Evolutionary conservation across 2,329 filamentous ascomycete genomes (phyloP), one percentile per base, ranked within the genome.

Genomic region (Beauveria australis): DNA sequence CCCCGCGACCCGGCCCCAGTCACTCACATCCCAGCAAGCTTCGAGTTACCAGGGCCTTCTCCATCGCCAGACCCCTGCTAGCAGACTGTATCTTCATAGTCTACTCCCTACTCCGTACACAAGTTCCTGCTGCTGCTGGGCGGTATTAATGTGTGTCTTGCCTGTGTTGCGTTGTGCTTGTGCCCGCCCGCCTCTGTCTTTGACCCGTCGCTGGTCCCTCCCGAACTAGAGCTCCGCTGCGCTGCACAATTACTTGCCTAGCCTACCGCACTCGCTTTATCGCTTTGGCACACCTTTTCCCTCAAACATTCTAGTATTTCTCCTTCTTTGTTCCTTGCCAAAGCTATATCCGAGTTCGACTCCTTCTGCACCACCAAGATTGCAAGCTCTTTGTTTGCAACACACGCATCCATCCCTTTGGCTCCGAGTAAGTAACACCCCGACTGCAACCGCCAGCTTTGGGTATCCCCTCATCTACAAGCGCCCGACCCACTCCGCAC

Each of bases 1-100:
- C 67, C 69, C 69, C 67, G 26, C 47, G 52, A 54, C 46, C 33
- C 55, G 33, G 40, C 49, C 57, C 48, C 49, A 28, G 26, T 59
- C 49, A 40, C 28, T 59, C 40, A 47, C 57, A 46, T 49, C 56
- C 56, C 28, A 28, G 56, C 56, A 59, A 47, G 40, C 8, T 53
- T 49, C 30, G 14, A 14, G 33, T 37, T 37, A 59, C 48, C 48
- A 48, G 24, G 24, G 41, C n/a, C 22, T 60, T 60, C 51, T 55
- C 59, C 59, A 54, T 55, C 51, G 59, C 28, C 52, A 55, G 52
- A 60, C 44, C 51, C 52, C 59, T 60, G 51, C 59, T 54, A 52
- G 51, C n/a, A 19, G 44, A 43, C 41, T 28, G 48, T 47, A 26
- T 51, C 46, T 51, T 26, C 3, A 24, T 8, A 49, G 47, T 48